phyloP scores from a whole-genome alignment of 129 eudicot genomes.

The Gnaphalium uliginosum region DNA sequence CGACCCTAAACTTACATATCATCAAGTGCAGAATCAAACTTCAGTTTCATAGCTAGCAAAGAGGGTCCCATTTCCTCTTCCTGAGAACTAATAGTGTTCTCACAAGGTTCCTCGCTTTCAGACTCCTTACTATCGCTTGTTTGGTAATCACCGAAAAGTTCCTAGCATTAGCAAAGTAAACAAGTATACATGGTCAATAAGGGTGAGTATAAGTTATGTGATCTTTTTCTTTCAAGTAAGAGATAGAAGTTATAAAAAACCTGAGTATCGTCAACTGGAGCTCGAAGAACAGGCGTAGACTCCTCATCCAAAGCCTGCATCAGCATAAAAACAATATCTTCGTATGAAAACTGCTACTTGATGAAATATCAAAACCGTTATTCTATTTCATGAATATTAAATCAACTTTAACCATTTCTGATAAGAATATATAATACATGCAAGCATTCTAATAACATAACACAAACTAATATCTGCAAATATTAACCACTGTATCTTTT shows the following conservation, averaged over 20 bases:
- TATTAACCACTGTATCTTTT: neutral
- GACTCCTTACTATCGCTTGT: constrained; percentile 37
- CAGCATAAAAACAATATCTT: constrained; percentile 18
- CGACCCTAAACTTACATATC: constrained; percentile 50
- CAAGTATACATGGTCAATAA: neutral
- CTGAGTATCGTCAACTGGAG: constrained; percentile 82
- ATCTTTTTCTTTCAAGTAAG: neutral
- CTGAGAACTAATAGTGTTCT: constrained; percentile 39
- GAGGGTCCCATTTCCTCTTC: constrained; percentile 81
- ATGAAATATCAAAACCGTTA: constrained; percentile 4
- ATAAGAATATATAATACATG: neutral
- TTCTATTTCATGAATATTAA: constrained; percentile 12
- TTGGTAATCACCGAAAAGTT: constrained; percentile 68
- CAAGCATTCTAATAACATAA: neutral
- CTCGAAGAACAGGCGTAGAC: constrained; percentile 56
- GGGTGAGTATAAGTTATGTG: neutral
- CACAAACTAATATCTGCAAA: neutral
- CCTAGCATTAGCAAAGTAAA: constrained; percentile 48
- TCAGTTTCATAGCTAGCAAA: constrained; percentile 61
- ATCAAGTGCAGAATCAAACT: constrained; percentile 81
- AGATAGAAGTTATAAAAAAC: constrained; percentile 34
- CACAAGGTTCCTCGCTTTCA: constrained; percentile 39
- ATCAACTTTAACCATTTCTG: constrained; percentile 3
- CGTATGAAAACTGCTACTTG: constrained; percentile 2
- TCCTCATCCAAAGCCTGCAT: constrained; percentile 52